Evolutionary conservation across 495 filamentous ascomycete species (phyloP), one percentile per base, ranked within the genome.

Genomic region (Trichoderma asperelloides): DNA sequence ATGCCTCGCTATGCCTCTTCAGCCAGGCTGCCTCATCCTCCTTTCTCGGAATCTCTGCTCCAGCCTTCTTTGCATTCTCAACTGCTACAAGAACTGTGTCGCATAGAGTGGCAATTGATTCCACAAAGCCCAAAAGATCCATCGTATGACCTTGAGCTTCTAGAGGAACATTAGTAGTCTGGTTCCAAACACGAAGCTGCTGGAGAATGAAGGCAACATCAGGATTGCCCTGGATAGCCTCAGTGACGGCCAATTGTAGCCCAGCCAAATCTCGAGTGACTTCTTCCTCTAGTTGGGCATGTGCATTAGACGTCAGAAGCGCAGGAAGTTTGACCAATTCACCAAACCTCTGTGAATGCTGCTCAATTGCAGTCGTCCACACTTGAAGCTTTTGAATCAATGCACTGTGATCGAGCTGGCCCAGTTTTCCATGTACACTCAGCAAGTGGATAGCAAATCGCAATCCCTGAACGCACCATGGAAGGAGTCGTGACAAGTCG

Each of bases 21-120:
- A 95, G 71, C 82, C 89, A 90, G n/a, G 81, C 80, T 6, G 77
- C 72, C 28, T 89, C 87, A 27, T 88, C 85, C 25, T 82, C 74
- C 2, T 84, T 84, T 21, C 74, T 68, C 9, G 89, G 84, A 2
- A 86, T 76, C 1, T 68, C 70, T 37, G 70, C 64, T 16, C 74
- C 71, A 1, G 73, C 69, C 64, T 85, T 85, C 64, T 86, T 85
- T 71, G 91, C 81, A 69, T 87, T 84, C 68, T 96, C 91, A 15
- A 93, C 79, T 28, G 88, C 87, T 51, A 92, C 86, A 6, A 94
- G 84, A 51, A 92, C 84, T 63, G 84, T 84, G 75, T 91, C 87
- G 39, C 83, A 83, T 23, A 85, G 75, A 3, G 74, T 83, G 12
- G 87, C 80, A n/a, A 91, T 73, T 3, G 78, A 81, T 25, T 80